These are phyloP conservation scores for Chaetothyriales sp. DNA, from an alignment of 2,329 filamentous ascomycete species.

Conservation along the genomic window DNA sequence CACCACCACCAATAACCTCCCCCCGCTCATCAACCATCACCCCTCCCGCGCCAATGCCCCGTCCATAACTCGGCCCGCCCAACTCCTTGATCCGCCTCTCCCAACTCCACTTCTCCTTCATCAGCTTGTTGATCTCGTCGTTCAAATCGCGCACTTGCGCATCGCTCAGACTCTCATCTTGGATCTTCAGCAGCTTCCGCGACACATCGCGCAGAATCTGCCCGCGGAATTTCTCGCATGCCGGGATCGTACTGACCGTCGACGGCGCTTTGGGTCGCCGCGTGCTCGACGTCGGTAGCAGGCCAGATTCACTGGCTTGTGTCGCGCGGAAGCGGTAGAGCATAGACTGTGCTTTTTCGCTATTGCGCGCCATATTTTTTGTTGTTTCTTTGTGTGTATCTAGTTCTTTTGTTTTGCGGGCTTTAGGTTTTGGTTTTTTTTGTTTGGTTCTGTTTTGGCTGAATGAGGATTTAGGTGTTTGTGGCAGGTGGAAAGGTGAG, in stretches of 20 bases:
- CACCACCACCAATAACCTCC: slow-evolving; percentile 42
- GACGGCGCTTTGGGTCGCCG: slow-evolving; percentile 87
- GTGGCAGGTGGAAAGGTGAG: too few species aligned
- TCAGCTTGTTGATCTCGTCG: slow-evolving; percentile 98
- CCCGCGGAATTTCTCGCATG: slow-evolving; percentile 94
- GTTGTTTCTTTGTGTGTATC: background rate
- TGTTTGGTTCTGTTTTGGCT: too few species aligned
- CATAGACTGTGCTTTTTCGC: slow-evolving; percentile 98
- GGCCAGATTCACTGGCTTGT: slow-evolving; percentile 88
- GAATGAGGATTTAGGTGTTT: too few species aligned
- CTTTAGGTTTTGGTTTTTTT: too few species aligned
- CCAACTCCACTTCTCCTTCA: slow-evolving; percentile 99
- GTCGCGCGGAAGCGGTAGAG: slow-evolving; percentile 98
- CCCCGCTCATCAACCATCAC: slow-evolving; percentile 63
- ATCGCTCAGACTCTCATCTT: slow-evolving; percentile 80
- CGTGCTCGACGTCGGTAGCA: slow-evolving; percentile 81
- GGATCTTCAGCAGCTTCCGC: slow-evolving; percentile 91
- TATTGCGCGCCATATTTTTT: slow-evolving; percentile 66
- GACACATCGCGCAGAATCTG: slow-evolving; percentile 95
- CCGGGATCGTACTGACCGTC: slow-evolving; percentile 65
- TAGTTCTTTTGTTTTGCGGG: background rate
- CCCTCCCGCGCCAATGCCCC: slow-evolving; percentile 39
- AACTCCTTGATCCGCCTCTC: slow-evolving; percentile 90
- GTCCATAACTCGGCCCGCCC: slow-evolving; percentile 96
- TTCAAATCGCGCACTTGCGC: slow-evolving; percentile 96